Evolutionary conservation across 495 filamentous ascomycete species (phyloP).

Genomic region (Neurospora sp.): DNA sequence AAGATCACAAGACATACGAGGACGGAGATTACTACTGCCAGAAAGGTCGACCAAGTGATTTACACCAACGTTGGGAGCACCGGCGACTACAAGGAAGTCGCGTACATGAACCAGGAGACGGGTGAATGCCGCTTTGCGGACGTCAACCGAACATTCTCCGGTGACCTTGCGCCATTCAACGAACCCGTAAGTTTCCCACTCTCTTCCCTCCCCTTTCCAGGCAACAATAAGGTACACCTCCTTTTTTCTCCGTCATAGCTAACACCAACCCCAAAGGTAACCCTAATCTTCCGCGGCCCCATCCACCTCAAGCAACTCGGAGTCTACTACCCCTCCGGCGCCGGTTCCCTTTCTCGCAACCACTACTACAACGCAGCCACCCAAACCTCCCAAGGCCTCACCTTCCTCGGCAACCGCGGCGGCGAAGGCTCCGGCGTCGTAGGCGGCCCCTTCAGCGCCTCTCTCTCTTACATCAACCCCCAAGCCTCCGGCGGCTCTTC

Average conservation of each 20-base stretch:
- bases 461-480: no score
- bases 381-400: constrained; percentile 42
- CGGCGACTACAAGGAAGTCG: constrained; percentile 51
- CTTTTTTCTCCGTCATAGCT: no score
- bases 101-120: constrained; percentile 40
- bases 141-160: constrained; percentile 34
- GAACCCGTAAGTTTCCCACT: constrained; percentile 44
- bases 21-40: constrained; percentile 46
- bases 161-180: constrained; percentile 51
- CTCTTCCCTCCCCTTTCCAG: no score
- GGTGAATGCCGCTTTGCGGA: constrained; percentile 38
- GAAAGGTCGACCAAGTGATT: constrained; percentile 44
- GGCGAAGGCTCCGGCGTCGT: constrained; percentile 19
- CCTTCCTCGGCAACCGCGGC: constrained; percentile 57
- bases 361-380: constrained; percentile 48
- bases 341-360: constrained; percentile 18
- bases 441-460: background rate
- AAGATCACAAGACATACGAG: constrained; percentile 4
- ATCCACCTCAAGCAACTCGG: constrained; percentile 52
- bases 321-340: constrained; percentile 41
- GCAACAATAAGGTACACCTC: no score
- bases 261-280: constrained; percentile 27
- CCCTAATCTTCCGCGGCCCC: constrained; percentile 61
- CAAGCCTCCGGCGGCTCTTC: constrained; percentile 29
- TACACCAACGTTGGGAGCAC: constrained; percentile 46